Base-by-base conservation (phyloP, 371 early-diverging fungal genomes). In the Apophysomyces variabilis region DNA sequence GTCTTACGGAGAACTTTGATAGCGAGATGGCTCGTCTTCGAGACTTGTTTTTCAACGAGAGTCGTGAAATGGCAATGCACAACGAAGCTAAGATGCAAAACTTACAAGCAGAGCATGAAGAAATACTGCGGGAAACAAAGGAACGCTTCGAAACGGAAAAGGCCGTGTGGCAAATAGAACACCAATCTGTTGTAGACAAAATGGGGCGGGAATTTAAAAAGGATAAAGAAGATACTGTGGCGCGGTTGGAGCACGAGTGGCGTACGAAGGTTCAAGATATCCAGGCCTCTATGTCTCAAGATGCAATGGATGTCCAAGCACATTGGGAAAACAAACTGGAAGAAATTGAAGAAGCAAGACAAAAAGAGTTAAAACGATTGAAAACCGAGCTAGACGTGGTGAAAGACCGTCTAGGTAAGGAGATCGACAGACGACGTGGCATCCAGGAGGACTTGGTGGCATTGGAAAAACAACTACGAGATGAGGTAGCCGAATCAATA, bases 251-350 rank as follows among this genome's bases (percentile, higher is more conserved):
- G 4, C 62, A 39, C 13, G 69, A 67, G 57, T 74, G 75, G 75
- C 68, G 61, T 21, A 67, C 64, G 11, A 71, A 68, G 41, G 21
- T 56, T 4, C 64, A 67, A 6, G 77, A 77, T 57, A 39, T 72
- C 5, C 46, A 66, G 26, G 70, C 77, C 0, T 68, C 72, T 41
- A 72, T 77, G 77, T 77, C 77, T 5, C 64, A 71, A 21, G 77
- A 77, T 45, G 50, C 74, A 0, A 47, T 45, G 21, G 62, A 68
- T 14, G 64, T 68, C 1, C 74, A 74, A 45, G 38, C 65, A 7
- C 70, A 74, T 26, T 77, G 77, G 77, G 74, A 77, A 54, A 41
- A 26, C n/a, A 71, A 72, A 13, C 7, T 74, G 38, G 68, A 58
- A 5, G 66, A 74, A 50, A 61, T 54, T 6, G 57, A 72, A 37